Evolutionary conservation across 208 protist genomes (phyloP), one percentile per base, ranked within the genome.

Genomic region (Novymonas esmeraldas): DNA sequence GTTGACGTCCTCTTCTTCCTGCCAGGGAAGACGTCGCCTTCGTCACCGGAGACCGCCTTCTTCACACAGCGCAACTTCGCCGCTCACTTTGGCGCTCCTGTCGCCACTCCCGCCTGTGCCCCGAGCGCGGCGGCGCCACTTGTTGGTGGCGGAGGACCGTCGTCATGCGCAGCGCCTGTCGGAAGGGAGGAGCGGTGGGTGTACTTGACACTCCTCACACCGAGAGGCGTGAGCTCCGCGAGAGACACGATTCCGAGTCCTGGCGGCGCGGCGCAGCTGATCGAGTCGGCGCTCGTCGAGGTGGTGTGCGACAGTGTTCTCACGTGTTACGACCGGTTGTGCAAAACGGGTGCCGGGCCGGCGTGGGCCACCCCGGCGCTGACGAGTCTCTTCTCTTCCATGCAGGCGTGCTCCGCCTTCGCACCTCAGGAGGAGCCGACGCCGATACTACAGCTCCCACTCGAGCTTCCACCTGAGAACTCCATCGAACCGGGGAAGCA

Each of bases 21-120:
- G n/a, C n/a, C 36, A 41, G 36, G 36, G 36, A 11, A 41, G 36
- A 11, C 36, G 36, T 11, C 36, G 7, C 7, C 31, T 11, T 6
- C 50, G 13, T 10, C 50, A 7, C 13, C 31, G 4, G 6, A 11
- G 6, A 20, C 3, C 0, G 16, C 29, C 3, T 48, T 54, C 14
- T 71, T 71, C 36, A 71, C 65, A 3, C 55, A 71, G 49, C 55
- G 64, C 24, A 64, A 64, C 65, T 71, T 71, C 31, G 20, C 56
- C 1, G 46, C 39, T 0, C 39, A 45, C 46, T 71, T 71, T 13
- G 1, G 54, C 31, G 2, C 16, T 28, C 9, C 39, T 6, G 24
- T n/a, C 3, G 20, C 24, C 10, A n/a, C 26, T 2, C 6, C 28
- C 39, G 13, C 28, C 2, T 26, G 24, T 31, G 48, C 26, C 31